A percentile compares a stretch with the other conserved stretches of the same genome.
Evolutionary conservation across 352 stramenopile species (phyloP).

Genomic region (Globisporangium parvum): DNA sequence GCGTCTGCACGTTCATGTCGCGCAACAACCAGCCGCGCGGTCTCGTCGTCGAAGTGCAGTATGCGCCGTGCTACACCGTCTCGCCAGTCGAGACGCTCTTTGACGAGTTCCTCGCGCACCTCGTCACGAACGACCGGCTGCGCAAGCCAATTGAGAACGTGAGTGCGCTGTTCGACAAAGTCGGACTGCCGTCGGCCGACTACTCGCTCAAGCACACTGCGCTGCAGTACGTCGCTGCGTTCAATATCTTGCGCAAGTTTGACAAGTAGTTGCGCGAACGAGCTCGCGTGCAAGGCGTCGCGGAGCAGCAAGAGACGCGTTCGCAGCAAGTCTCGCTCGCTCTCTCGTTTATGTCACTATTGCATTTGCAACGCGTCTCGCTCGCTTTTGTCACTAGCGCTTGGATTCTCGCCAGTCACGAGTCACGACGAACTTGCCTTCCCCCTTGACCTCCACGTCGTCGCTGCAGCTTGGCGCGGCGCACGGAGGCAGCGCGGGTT

Average conservation of each 20-base stretch:
- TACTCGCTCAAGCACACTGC: conserved; percentile 87
- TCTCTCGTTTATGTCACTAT: no score
- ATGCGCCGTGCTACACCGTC: conserved; percentile 75
- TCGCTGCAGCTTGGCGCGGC: conserved; percentile 4
- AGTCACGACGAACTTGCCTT: conserved; percentile 12
- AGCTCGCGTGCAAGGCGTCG: background rate
- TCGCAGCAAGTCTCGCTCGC: no score
- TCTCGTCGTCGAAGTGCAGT: conserved; percentile 82
- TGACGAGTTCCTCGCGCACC: conserved; percentile 74
- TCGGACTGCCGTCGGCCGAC: conserved; percentile 53
- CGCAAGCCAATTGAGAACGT: conserved; percentile 75
- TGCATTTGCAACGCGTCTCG: no score
- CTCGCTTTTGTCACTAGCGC: no score
- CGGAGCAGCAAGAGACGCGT: no score
- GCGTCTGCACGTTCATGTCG: conserved; percentile 85
- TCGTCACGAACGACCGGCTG: conserved; percentile 58
- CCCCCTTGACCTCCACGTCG: conserved; percentile 1
- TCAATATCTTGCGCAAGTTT: conserved; percentile 83
- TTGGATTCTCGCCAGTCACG: conserved; percentile 3
- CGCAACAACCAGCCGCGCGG: conserved; percentile 75
- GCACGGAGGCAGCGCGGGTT: conserved; percentile 7
- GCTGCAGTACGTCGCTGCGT: conserved; percentile 83
- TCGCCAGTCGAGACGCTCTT: conserved; percentile 74
- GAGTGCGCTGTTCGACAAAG: conserved; percentile 63
- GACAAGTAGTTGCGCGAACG: conserved; percentile 36